These are phyloP conservation scores for Colletotrichum lini DNA, from an alignment of 2,329 filamentous ascomycete genomes.

Conservation along the genomic window DNA sequence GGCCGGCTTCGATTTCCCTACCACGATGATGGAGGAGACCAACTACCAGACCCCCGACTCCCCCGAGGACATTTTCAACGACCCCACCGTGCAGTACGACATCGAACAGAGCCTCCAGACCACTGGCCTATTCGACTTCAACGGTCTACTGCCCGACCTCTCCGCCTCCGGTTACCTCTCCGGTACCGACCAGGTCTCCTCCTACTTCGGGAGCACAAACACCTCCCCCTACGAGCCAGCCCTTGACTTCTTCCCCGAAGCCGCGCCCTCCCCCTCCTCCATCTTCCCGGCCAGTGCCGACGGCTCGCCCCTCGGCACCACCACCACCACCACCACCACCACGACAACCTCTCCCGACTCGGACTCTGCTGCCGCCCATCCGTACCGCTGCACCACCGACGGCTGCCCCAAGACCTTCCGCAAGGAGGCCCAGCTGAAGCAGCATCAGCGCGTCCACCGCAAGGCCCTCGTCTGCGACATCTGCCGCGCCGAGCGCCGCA, in stretches of 20 bases:
- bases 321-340: constrained; percentile 7
- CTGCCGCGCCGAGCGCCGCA: constrained; percentile 39
- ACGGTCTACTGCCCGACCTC: constrained; percentile 34
- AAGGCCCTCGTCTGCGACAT: constrained; percentile 42
- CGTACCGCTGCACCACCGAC: constrained; percentile 38
- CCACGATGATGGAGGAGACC: background rate
- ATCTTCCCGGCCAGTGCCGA: constrained; percentile 12
- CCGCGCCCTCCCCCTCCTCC: background rate
- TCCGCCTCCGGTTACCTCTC: constrained; percentile 36
- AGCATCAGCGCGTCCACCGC: constrained; percentile 44
- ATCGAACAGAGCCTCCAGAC: constrained; percentile 31
- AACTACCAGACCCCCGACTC: constrained; percentile 1
- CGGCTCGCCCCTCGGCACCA: constrained; percentile 24
- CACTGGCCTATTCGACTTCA: constrained; percentile 26
- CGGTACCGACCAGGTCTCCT: constrained; percentile 31
- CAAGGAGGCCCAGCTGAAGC: constrained; percentile 43
- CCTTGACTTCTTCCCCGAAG: constrained; percentile 36
- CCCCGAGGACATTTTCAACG: constrained; percentile 33
- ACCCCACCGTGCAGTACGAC: constrained; percentile 28
- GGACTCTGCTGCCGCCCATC: constrained; percentile 25
- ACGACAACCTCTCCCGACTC: constrained; percentile 22
- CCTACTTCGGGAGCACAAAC: constrained; percentile 35
- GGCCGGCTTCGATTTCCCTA: constrained; percentile 7
- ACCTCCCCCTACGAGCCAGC: constrained; percentile 35
- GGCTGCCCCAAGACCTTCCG: constrained; percentile 42